Percentiles rank a stretch among this genome's conserved stretches.
These are phyloP conservation scores for Fraxinus latifolia DNA, from an alignment of 305 asterid species.

Conservation along the genomic window DNA sequence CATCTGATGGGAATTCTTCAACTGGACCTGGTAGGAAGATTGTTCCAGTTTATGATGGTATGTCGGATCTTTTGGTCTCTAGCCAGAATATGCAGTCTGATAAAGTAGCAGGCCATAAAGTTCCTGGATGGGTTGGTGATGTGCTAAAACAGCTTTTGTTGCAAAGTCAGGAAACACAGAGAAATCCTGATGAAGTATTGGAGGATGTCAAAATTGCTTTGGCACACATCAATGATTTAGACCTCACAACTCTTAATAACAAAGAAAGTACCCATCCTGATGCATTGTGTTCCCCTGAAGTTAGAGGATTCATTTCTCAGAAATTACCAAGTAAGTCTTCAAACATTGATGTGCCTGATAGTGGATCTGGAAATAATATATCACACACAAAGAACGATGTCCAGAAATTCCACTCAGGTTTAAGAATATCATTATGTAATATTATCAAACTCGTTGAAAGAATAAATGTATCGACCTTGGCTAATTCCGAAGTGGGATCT, in stretches of 20 bases:
- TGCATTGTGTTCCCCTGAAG: slow-evolving; percentile 22
- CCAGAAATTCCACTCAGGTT: slow-evolving; percentile 32
- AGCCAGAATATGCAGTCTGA: slow-evolving; percentile 22
- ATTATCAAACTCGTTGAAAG: slow-evolving; percentile 77
- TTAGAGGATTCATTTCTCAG: slow-evolving; percentile 23
- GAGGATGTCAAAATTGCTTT: slow-evolving; percentile 46
- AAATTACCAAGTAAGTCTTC: slow-evolving; percentile 21
- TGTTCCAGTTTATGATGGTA: slow-evolving; percentile 18
- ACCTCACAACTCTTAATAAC: slow-evolving; percentile 8
- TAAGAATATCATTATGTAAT: slow-evolving; percentile 47
- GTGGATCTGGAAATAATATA: slow-evolving; percentile 26
- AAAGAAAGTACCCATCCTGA: slow-evolving; percentile 23
- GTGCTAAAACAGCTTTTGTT: slow-evolving; percentile 43
- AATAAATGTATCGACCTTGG: slow-evolving; percentile 42
- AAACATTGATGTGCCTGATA: slow-evolving; percentile 28
- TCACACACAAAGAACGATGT: slow-evolving; percentile 29
- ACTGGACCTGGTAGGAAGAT: slow-evolving; percentile 18
- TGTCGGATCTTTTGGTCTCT: slow-evolving; percentile 27
- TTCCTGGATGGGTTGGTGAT: slow-evolving; percentile 30
- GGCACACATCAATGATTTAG: slow-evolving; percentile 16
- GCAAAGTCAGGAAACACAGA: slow-evolving; percentile 32
- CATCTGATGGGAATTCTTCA: slow-evolving; percentile 24
- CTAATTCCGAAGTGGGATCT: slow-evolving; percentile 32
- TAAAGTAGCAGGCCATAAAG: slow-evolving; percentile 1
- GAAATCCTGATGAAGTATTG: slow-evolving; percentile 42